Percentiles rank a stretch among this genome's conserved stretches.
These are phyloP conservation scores for Penicillium turbatum DNA, from an alignment of 495 filamentous ascomycete genomes.

Conservation along the genomic window DNA sequence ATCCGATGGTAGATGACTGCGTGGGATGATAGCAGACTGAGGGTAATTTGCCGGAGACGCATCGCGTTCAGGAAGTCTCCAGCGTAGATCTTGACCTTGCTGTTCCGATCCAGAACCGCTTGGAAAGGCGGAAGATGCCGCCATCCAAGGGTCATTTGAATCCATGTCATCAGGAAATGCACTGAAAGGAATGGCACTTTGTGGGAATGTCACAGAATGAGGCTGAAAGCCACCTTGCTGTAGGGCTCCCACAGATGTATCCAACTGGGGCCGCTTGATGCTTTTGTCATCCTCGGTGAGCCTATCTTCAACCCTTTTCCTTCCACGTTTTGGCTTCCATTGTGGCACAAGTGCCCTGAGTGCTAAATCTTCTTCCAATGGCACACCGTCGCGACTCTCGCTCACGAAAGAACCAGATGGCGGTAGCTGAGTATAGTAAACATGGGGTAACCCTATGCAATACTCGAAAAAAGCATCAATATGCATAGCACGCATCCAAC, in stretches of 20 bases:
- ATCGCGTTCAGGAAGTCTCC: slow-evolving; percentile 45
- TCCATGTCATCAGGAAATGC: slow-evolving; percentile 55
- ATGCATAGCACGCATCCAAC: slow-evolving; percentile 99
- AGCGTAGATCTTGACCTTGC: slow-evolving; percentile 40
- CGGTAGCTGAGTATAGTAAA: slow-evolving; percentile 83
- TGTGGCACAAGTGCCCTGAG: slow-evolving; percentile 84
- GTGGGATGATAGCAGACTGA: slow-evolving; percentile 75
- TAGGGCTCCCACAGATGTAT: slow-evolving; percentile 60
- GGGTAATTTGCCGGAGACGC: slow-evolving; percentile 68
- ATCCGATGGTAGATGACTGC: slow-evolving; percentile 46
- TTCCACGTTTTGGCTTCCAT: slow-evolving; percentile 83
- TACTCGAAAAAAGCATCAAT: slow-evolving; percentile 96
- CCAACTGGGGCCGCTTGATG: slow-evolving; percentile 61
- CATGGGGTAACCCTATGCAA: slow-evolving; percentile 70
- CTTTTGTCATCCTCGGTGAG: slow-evolving; percentile 54
- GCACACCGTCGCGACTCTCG: slow-evolving; percentile 76
- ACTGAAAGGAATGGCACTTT: slow-evolving; percentile 58
- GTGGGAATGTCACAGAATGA: slow-evolving; percentile 48
- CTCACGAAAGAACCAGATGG: slow-evolving; percentile 55
- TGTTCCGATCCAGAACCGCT: slow-evolving; percentile 22
- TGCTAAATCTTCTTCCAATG: slow-evolving; percentile 87
- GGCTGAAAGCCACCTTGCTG: slow-evolving; percentile 49
- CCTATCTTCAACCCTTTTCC: slow-evolving; percentile 76
- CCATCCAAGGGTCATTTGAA: slow-evolving; percentile 51
- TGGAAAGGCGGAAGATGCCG: slow-evolving; percentile 39